A percentile compares a stretch with the other conserved stretches of the same genome.
Evolutionary conservation across 139 green algal genomes (phyloP).

Genomic region (Gonium pectorale): DNA sequence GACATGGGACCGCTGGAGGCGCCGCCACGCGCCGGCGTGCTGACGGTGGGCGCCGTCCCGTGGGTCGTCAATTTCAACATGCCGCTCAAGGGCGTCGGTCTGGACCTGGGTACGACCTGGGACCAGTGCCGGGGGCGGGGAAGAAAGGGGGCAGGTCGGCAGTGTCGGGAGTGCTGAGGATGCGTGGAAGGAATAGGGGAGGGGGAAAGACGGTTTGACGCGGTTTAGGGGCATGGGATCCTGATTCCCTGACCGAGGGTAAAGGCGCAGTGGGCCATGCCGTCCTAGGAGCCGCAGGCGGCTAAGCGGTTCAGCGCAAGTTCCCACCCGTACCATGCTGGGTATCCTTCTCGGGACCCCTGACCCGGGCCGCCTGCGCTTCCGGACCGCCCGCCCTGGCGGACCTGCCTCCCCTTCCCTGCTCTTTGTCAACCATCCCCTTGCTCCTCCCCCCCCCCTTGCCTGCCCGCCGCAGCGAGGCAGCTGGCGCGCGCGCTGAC

Average conservation of each 20-base stretch:
- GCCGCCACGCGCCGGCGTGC: slow-evolving; percentile 54
- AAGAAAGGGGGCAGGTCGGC: too few relatives aligned
- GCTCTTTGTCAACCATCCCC: neutral
- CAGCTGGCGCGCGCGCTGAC: slow-evolving; percentile 71
- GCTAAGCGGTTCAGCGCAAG: neutral
- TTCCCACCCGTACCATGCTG: neutral
- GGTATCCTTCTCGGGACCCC: neutral
- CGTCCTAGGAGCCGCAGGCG: neutral
- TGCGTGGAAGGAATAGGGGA: neutral
- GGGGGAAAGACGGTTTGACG: neutral
- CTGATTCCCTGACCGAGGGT: neutral
- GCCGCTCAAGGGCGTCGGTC: slow-evolving; percentile 31
- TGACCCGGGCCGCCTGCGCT: neutral
- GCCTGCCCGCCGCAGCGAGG: slow-evolving; percentile 55
- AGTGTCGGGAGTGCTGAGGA: neutral
- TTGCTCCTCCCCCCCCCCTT: neutral
- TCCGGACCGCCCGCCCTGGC: neutral
- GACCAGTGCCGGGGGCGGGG: too few relatives aligned
- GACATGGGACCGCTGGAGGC: slow-evolving; percentile 34
- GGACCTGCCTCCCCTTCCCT: neutral
- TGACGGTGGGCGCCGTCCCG: slow-evolving; percentile 70
- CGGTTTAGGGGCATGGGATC: neutral
- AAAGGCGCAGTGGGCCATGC: neutral
- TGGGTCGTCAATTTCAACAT: slow-evolving; percentile 92
- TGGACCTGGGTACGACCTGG: slow-evolving; percentile 18